phyloP scores from a whole-genome alignment of 2,329 filamentous ascomycete genomes.

The Trichocomaceae sp. region DNA sequence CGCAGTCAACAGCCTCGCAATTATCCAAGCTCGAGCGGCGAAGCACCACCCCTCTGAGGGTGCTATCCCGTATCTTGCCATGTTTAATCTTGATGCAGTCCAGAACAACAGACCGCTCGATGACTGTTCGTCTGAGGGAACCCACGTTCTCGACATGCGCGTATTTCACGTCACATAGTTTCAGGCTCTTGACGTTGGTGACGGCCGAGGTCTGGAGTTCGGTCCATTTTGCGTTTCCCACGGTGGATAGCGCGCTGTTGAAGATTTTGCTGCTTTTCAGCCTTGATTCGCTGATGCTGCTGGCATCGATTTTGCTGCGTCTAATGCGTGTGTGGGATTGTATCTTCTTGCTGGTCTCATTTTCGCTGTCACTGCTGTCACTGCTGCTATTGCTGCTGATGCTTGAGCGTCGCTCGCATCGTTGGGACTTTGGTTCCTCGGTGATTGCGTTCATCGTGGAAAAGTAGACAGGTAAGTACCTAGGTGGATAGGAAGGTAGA shows the following conservation, averaged over 20 bases:
- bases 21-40: conserved; percentile 6
- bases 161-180: conserved; percentile 4
- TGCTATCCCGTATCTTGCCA: conserved; percentile 2
- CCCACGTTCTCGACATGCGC: background rate
- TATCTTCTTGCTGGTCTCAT: background rate
- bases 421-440: background rate
- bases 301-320: conserved; percentile 5
- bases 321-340: background rate
- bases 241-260: background rate
- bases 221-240: conserved; percentile 9
- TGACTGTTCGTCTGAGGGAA: background rate
- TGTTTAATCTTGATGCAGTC: conserved; percentile 10
- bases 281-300: background rate
- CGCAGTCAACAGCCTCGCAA: conserved; percentile 15
- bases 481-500: no score
- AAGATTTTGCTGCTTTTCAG: background rate
- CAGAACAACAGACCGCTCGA: conserved; percentile 9
- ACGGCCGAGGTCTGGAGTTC: conserved; percentile 5
- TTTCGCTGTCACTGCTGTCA: background rate
- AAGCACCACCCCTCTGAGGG: conserved; percentile 6
- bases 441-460: background rate
- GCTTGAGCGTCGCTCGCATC: background rate
- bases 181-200: conserved; percentile 1
- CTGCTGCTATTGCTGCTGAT: background rate
- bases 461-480: no score